Evolutionary conservation across 768 basidiomycete genomes (phyloP).

Genomic region (Cantharellus cinnabarinus): DNA sequence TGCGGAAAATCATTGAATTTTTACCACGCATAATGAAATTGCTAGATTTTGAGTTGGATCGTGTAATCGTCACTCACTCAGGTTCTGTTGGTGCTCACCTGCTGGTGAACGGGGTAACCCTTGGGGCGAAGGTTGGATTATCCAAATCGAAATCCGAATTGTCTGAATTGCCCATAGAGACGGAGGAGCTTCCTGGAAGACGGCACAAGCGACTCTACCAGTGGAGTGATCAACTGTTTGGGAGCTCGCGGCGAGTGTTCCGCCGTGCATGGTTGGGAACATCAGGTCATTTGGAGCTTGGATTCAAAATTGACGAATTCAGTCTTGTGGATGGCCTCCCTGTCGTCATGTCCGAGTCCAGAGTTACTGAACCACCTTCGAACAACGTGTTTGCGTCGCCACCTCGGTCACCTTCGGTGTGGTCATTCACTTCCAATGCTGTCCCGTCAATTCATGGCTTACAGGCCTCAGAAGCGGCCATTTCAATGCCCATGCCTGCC

Average conservation of each 20-base stretch:
- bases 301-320: conserved; percentile 24
- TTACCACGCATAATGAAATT: conserved; percentile 50
- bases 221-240: conserved; percentile 40
- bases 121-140: conserved; percentile 37
- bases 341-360: neutral
- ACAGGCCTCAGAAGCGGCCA: neutral
- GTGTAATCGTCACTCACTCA: conserved; percentile 29
- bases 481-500: conserved; percentile 12
- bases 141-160: conserved; percentile 19
- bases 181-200: neutral
- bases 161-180: neutral
- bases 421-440: neutral
- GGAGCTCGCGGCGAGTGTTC: conserved; percentile 42
- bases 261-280: conserved; percentile 48
- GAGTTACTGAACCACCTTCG: conserved; percentile 11
- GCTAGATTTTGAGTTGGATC: conserved; percentile 44
- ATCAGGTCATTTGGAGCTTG: conserved; percentile 27
- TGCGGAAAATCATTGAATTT: conserved; percentile 40
- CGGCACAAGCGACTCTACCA: neutral
- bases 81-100: conserved; percentile 33
- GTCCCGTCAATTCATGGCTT: neutral
- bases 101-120: conserved; percentile 27
- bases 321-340: conserved; percentile 8
- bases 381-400: neutral
- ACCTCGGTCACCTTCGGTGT: neutral